These are phyloP conservation scores for Syncephalastrum contaminatum DNA, from an alignment of 371 early-diverging fungal species.

Conservation along the genomic window DNA sequence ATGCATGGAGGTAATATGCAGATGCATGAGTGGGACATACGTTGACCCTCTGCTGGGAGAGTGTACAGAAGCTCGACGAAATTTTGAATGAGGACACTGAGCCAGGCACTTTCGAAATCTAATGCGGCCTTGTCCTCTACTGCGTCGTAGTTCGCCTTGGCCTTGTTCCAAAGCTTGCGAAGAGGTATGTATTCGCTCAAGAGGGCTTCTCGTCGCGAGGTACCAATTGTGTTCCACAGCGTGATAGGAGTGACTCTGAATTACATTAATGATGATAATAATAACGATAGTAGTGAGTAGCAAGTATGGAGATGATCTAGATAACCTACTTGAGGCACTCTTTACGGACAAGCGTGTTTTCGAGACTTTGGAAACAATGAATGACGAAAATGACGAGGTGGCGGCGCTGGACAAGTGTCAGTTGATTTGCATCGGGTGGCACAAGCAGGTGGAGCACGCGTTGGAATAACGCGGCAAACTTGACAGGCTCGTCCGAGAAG, in stretches of 20 bases:
- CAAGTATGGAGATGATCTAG: not conserved
- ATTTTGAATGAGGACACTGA: conserved; percentile 55
- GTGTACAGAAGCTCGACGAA: conserved; percentile 57
- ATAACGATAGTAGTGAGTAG: conserved; percentile 1
- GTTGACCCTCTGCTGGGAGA: conserved; percentile 51
- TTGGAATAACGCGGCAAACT: conserved; percentile 61
- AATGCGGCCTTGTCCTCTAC: conserved; percentile 45
- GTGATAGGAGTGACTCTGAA: conserved; percentile 70
- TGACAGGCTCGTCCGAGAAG: conserved; percentile 45
- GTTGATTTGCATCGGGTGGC: conserved; percentile 20
- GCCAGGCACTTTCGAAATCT: conserved; percentile 56
- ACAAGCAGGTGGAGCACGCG: conserved; percentile 49
- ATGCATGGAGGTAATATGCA: too few relatives aligned
- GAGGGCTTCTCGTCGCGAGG: conserved; percentile 49
- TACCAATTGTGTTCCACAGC: conserved; percentile 54
- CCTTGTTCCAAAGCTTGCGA: conserved; percentile 65
- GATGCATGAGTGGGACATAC: conserved; percentile 14
- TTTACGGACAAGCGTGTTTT: conserved; percentile 67
- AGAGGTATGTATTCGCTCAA: conserved; percentile 60
- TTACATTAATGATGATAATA: too few relatives aligned
- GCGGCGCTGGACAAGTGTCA: conserved; percentile 40
- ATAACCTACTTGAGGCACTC: conserved; percentile 66
- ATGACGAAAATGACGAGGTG: conserved; percentile 69
- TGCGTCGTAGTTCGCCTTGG: conserved; percentile 49
- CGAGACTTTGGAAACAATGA: conserved; percentile 79